phyloP scores from a whole-genome alignment of 495 filamentous ascomycete genomes.

The Aspergillus asperescens region DNA sequence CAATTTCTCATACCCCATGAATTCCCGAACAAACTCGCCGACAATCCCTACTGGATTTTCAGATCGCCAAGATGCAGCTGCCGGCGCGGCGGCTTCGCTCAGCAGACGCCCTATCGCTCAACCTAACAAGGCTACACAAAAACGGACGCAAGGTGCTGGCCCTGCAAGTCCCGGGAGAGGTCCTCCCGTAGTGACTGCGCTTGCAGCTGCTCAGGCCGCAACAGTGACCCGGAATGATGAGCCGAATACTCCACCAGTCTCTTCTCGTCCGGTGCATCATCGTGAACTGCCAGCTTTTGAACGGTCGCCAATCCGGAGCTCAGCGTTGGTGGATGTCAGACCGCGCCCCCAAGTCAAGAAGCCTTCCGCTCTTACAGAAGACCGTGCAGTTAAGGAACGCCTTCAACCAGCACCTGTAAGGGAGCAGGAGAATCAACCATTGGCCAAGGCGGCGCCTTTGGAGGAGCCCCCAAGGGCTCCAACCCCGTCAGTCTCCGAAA shows the following conservation, averaged over 20 bases:
- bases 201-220: constrained; percentile 32
- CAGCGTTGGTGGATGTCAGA: constrained; percentile 1
- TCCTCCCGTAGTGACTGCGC: constrained; percentile 33
- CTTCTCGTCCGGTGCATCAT: constrained; percentile 9
- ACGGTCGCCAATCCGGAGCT: constrained; percentile 1
- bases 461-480: constrained; percentile 14
- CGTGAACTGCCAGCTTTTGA: constrained; percentile 1
- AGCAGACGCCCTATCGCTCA: constrained; percentile 38
- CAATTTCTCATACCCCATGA: constrained; percentile 83
- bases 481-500: constrained; percentile 15
- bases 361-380: constrained; percentile 59
- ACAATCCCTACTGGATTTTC: constrained; percentile 18
- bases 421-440: constrained; percentile 1
- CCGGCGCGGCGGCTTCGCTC: constrained; percentile 24
- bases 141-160: constrained; percentile 41
- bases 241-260: constrained; percentile 1
- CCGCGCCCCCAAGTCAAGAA: constrained; percentile 42
- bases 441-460: constrained; percentile 2
- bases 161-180: constrained; percentile 38
- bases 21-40: constrained; percentile 44
- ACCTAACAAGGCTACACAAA: constrained; percentile 47
- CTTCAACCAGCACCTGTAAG: constrained; percentile 20
- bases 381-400: constrained; percentile 47
- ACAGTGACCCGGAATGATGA: constrained; percentile 17
- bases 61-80: constrained; percentile 16